Evolutionary conservation across 768 basidiomycete genomes (phyloP).

Genomic region (Leccinum boreale): DNA sequence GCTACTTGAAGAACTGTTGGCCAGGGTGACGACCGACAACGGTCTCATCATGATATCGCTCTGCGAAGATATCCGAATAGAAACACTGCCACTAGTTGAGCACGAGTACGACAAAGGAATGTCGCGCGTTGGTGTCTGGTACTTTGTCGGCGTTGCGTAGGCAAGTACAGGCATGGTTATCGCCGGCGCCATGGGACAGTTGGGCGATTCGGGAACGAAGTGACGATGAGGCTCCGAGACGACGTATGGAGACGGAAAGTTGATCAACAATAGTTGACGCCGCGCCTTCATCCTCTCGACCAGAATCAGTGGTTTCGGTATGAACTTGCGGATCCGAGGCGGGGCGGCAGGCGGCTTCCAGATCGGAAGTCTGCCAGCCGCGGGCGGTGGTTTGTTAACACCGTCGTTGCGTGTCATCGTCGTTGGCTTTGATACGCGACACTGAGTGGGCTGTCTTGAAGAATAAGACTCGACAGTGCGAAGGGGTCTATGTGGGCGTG

Average conservation of each 20-base stretch:
- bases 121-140: not conserved
- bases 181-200: not conserved
- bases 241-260: not conserved
- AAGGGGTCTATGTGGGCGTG: not conserved
- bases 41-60: slow-evolving; percentile 2
- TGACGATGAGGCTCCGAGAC: not conserved
- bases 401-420: slow-evolving; percentile 6
- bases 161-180: not conserved
- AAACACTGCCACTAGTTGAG: slow-evolving; percentile 1
- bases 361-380: not conserved
- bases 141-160: slow-evolving; percentile 5
- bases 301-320: slow-evolving; percentile 24
- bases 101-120: not conserved
- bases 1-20: slow-evolving; percentile 14
- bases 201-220: not conserved
- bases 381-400: not conserved
- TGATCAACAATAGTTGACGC: slow-evolving; percentile 4
- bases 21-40: slow-evolving; percentile 4
- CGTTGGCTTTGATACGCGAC: not conserved
- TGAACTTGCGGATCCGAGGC: slow-evolving; percentile 13
- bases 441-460: not conserved
- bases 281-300: slow-evolving; percentile 26
- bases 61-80: slow-evolving; percentile 8
- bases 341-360: not conserved
- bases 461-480: not conserved